phyloP scores from a whole-genome alignment of 176 grass and related monocot species.

The Oryza brachyantha region DNA sequence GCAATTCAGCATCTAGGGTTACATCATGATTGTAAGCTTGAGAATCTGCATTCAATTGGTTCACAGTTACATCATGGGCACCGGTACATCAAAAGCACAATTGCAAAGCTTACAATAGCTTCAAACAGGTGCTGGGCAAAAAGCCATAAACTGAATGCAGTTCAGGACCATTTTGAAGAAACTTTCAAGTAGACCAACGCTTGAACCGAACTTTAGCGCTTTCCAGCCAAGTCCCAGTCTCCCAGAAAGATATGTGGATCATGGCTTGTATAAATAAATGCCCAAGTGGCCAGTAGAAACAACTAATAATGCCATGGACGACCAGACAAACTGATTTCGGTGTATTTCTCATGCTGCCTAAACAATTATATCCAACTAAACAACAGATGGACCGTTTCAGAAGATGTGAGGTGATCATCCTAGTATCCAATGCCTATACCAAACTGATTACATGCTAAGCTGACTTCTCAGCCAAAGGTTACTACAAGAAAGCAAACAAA shows the following conservation, averaged over 20 bases:
- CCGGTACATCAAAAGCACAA: too few relatives aligned
- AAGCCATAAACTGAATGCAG: neutral
- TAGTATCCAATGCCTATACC: constrained; percentile 18
- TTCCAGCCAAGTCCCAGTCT: neutral
- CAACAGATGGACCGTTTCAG: neutral
- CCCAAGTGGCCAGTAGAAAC: neutral
- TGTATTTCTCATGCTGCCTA: neutral
- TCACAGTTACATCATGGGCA: too few relatives aligned
- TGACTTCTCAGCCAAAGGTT: constrained; percentile 10
- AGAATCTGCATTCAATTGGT: neutral
- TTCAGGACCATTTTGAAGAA: neutral
- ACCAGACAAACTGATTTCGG: neutral
- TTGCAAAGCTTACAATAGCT: neutral
- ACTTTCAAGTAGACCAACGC: neutral
- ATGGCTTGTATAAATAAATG: neutral
- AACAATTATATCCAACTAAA: constrained; percentile 11
- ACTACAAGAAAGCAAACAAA: neutral
- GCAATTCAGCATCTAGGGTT: too few relatives aligned
- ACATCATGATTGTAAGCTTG: neutral
- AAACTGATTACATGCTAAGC: constrained; percentile 19
- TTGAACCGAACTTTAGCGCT: constrained; percentile 6
- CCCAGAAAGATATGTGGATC: neutral
- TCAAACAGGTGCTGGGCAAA: neutral
- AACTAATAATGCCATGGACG: neutral
- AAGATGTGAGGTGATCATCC: constrained; percentile 6